A percentile compares a stretch with the other conserved stretches of the same genome.
Conservation (phyloP, 106 monocot species). For the Narthecium ossifragum region DNA sequence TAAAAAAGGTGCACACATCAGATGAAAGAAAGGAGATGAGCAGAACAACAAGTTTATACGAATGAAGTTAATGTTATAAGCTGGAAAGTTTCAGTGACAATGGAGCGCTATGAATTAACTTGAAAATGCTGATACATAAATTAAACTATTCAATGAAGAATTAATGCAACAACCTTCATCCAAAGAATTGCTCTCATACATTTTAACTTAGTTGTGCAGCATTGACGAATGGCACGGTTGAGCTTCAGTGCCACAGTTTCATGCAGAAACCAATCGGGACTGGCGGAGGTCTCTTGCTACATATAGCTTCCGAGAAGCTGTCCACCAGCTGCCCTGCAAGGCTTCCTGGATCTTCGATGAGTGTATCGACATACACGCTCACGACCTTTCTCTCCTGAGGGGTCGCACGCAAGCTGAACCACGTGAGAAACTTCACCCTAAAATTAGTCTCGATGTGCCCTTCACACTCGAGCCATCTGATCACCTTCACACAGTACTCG, state of each 20-base stretch:
- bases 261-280: conserved; percentile 28
- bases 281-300: conserved; percentile 8
- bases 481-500: conserved; percentile 71
- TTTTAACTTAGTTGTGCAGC: no score
- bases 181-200: conserved; percentile 28
- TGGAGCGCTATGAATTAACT: conserved; percentile 5
- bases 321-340: conserved; percentile 36
- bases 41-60: background rate
- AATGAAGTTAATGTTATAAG: background rate
- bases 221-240: no score
- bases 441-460: conserved; percentile 73
- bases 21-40: background rate
- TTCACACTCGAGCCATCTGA: conserved; percentile 62
- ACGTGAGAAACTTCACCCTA: conserved; percentile 85
- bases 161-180: conserved; percentile 26
- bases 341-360: conserved; percentile 33
- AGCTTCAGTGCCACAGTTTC: conserved; percentile 30
- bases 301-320: conserved; percentile 25
- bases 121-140: conserved; percentile 7
- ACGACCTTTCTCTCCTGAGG: conserved; percentile 29
- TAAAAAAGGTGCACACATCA: background rate
- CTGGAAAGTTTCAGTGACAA: conserved; percentile 1
- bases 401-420: conserved; percentile 79
- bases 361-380: conserved; percentile 23
- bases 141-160: conserved; percentile 20